phyloP scores from a whole-genome alignment of 2,329 filamentous ascomycete species.

The Aspergillus melleus region DNA sequence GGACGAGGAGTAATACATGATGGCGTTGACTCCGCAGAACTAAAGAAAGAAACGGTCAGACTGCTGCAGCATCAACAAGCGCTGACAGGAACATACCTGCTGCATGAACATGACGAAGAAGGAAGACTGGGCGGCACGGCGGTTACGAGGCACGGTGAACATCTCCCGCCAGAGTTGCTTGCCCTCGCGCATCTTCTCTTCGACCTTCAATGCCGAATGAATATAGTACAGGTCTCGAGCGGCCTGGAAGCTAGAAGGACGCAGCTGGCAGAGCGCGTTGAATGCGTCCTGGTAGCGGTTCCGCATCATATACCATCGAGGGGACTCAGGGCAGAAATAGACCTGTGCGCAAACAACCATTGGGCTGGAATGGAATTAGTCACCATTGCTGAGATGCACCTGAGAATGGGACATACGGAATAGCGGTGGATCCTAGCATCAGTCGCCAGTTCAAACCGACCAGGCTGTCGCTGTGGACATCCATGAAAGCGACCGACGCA shows the following conservation, averaged over 20 bases:
- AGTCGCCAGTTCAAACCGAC: slow-evolving; percentile 60
- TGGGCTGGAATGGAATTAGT: slow-evolving; percentile 8
- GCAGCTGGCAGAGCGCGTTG: slow-evolving; percentile 49
- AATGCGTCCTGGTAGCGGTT: slow-evolving; percentile 49
- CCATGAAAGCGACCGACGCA: slow-evolving; percentile 49
- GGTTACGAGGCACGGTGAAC: slow-evolving; percentile 62
- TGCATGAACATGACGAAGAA: slow-evolving; percentile 69
- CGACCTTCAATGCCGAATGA: slow-evolving; percentile 60
- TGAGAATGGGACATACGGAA: slow-evolving; percentile 42
- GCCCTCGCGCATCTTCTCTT: slow-evolving; percentile 54
- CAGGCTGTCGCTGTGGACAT: slow-evolving; percentile 37
- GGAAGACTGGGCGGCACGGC: slow-evolving; percentile 57
- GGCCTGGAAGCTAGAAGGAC: slow-evolving; percentile 54
- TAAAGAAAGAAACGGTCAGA: slow-evolving; percentile 9
- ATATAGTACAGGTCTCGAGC: slow-evolving; percentile 59
- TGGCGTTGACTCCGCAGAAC: slow-evolving; percentile 56
- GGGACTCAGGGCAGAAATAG: slow-evolving; percentile 63
- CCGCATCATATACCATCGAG: slow-evolving; percentile 54
- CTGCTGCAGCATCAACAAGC: background rate
- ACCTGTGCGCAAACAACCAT: slow-evolving; percentile 60
- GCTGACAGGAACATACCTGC: slow-evolving; percentile 39
- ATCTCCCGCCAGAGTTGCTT: slow-evolving; percentile 58
- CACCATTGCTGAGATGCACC: background rate
- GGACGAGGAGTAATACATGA: slow-evolving; percentile 62
- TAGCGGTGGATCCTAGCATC: slow-evolving; percentile 67